Conservation (phyloP, 805 yeast species). For the Lachancea thermotolerans region DNA sequence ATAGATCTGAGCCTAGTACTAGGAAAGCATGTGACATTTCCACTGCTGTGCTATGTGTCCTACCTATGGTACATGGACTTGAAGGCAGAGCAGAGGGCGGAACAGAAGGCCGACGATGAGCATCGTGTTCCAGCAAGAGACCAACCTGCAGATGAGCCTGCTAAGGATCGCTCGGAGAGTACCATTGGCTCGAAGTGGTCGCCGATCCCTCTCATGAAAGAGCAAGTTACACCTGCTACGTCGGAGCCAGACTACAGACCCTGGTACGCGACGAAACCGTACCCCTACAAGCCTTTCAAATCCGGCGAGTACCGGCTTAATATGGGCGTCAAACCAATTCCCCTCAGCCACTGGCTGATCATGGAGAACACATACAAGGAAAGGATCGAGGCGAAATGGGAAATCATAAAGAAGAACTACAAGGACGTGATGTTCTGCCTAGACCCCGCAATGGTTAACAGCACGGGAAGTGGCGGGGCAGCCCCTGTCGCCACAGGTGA, state of each 20-base stretch:
- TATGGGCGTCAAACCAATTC: slow-evolving; percentile 49
- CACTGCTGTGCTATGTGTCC: slow-evolving; percentile 16
- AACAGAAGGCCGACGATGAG: background rate
- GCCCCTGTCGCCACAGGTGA: slow-evolving; percentile 30
- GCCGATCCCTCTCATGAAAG: slow-evolving; percentile 30
- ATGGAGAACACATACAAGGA: slow-evolving; percentile 54
- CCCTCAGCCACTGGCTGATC: slow-evolving; percentile 49
- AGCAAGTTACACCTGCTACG: slow-evolving; percentile 26
- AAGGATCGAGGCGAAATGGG: slow-evolving; percentile 36
- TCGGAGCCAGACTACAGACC: slow-evolving; percentile 8
- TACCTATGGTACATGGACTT: slow-evolving; percentile 12
- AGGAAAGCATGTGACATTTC: slow-evolving; percentile 21
- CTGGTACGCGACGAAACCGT: slow-evolving; percentile 41
- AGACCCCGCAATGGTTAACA: slow-evolving; percentile 18
- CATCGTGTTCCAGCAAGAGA: background rate
- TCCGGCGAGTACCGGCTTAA: slow-evolving; percentile 54
- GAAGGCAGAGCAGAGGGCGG: background rate
- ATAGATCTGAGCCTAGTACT: slow-evolving; percentile 11
- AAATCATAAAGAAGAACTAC: slow-evolving; percentile 14
- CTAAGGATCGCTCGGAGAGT: no score
- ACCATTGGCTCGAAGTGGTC: slow-evolving; percentile 7
- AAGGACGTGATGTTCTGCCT: slow-evolving; percentile 14
- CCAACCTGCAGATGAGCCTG: background rate
- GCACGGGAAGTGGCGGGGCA: background rate
- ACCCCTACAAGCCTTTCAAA: slow-evolving; percentile 52